A percentile compares a stretch with the other conserved stretches of the same genome.
phyloP scores from a whole-genome alignment of 2,329 filamentous ascomycete genomes.

The Septoria petroselini region DNA sequence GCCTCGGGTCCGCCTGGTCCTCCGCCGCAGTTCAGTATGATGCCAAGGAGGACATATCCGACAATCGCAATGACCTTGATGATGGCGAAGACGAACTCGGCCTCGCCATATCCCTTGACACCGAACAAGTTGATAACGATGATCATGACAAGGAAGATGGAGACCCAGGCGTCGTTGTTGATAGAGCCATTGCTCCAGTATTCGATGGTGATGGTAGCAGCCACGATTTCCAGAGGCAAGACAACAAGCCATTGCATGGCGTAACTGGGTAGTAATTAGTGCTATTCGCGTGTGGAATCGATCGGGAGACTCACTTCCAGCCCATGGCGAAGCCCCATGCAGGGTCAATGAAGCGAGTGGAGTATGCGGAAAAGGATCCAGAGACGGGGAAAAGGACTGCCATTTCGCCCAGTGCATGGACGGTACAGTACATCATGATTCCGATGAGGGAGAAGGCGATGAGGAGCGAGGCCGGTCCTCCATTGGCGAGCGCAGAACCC shows the following conservation, averaged over 20 bases:
- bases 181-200: conserved; percentile 35
- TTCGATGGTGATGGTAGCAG: conserved; percentile 35
- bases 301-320: conserved; percentile 31
- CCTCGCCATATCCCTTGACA: conserved; percentile 38
- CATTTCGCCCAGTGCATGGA: conserved; percentile 39
- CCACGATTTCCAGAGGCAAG: conserved; percentile 37
- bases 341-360: conserved; percentile 37
- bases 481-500: conserved; percentile 34
- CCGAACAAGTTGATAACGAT: conserved; percentile 37
- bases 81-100: conserved; percentile 39
- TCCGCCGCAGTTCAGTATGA: conserved; percentile 58
- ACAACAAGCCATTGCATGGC: conserved; percentile 38
- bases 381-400: conserved; percentile 38
- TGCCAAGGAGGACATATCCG: conserved; percentile 64
- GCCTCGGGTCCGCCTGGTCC: conserved; percentile 45
- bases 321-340: conserved; percentile 40
- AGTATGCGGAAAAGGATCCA: conserved; percentile 39
- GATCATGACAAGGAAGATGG: conserved; percentile 36
- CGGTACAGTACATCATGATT: conserved; percentile 36
- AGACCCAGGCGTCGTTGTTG: conserved; percentile 35
- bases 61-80: conserved; percentile 47
- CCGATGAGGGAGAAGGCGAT: conserved; percentile 36
- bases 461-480: conserved; percentile 38
- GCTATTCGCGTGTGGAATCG: neutral
- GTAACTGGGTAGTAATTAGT: conserved; percentile 30